These are phyloP conservation scores for Phtheirospermum japonicum DNA, from an alignment of 257 asterid species.

Conservation along the genomic window DNA sequence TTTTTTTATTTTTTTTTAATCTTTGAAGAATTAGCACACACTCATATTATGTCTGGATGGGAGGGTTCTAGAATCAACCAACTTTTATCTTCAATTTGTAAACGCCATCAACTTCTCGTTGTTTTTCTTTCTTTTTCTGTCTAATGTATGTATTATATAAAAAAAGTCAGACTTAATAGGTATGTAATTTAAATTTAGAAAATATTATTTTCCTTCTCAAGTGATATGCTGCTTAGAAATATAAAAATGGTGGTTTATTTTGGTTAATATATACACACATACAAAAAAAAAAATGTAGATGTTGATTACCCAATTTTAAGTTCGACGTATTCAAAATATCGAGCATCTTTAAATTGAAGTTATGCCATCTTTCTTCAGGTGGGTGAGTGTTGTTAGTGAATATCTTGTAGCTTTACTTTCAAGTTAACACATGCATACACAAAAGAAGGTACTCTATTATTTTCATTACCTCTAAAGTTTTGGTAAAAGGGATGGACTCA, in stretches of 20 bases:
- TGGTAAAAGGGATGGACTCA: no score
- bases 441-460: constrained; percentile 41
- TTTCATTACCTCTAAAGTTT: background rate
- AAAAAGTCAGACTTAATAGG: no score
- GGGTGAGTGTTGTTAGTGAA: constrained; percentile 70
- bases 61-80: no score
- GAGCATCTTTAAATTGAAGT: background rate
- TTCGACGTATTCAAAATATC: constrained; percentile 4
- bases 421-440: constrained; percentile 57
- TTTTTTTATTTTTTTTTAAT: no score
- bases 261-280: background rate
- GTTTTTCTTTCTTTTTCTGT: background rate
- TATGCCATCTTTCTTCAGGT: constrained; percentile 39
- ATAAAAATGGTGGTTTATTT: background rate
- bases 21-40: no score
- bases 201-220: background rate
- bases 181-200: background rate
- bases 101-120: no score
- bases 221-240: background rate
- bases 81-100: no score
- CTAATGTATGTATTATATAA: no score
- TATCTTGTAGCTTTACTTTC: constrained; percentile 48
- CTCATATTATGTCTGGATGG: no score
- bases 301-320: no score
- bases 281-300: no score